phyloP scores from a whole-genome alignment of 805 yeast genomes.

The Torulaspora indica region DNA sequence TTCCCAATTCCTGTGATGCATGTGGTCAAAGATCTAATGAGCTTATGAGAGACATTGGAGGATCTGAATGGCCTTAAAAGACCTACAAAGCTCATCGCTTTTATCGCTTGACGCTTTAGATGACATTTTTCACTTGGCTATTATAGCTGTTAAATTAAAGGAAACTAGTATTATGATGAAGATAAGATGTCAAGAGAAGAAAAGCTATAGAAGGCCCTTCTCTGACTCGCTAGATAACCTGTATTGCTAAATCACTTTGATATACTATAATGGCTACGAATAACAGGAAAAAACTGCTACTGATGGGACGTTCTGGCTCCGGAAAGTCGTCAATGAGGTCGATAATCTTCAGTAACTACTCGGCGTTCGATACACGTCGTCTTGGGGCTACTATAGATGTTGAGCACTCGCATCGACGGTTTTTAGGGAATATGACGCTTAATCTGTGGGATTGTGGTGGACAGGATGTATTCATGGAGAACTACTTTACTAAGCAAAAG shows the following conservation, averaged over 20 bases:
- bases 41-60: background rate
- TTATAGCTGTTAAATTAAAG: background rate
- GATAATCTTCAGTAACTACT: slow-evolving; percentile 89
- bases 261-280: slow-evolving; percentile 26
- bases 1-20: slow-evolving; percentile 54
- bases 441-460: slow-evolving; percentile 99
- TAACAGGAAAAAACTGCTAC: slow-evolving; percentile 55
- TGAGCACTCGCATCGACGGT: slow-evolving; percentile 92
- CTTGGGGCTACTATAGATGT: slow-evolving; percentile 97
- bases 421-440: slow-evolving; percentile 90
- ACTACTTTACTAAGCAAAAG: slow-evolving; percentile 79
- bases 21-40: slow-evolving; percentile 6
- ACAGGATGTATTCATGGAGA: slow-evolving; percentile 94
- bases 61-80: background rate
- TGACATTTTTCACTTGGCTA: background rate
- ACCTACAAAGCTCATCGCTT: background rate
- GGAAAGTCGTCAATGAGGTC: slow-evolving; percentile 98
- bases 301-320: slow-evolving; percentile 92
- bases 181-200: slow-evolving; percentile 19
- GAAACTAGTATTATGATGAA: background rate
- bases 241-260: background rate
- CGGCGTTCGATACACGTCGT: slow-evolving; percentile 93
- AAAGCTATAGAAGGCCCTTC: slow-evolving; percentile 13
- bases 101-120: background rate
- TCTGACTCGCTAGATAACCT: background rate